Evolutionary conservation across 768 basidiomycete genomes (phyloP), one percentile per base, ranked within the genome.

Genomic region (Rhodotorula babjevae): DNA sequence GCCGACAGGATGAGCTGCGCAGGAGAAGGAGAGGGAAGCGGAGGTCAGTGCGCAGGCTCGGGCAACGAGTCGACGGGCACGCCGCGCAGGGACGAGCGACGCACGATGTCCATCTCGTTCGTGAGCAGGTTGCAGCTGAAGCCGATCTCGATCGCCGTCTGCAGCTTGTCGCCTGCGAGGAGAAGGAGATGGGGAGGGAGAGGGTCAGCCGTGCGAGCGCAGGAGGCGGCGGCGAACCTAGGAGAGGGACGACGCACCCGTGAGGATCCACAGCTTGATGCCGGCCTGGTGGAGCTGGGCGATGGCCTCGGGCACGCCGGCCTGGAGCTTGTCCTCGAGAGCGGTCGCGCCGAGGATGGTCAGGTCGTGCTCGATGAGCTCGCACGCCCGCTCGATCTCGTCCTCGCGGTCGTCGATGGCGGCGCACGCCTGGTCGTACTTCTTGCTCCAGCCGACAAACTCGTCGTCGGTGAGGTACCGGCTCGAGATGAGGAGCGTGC

Each of bases 91-190:
- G 23, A 59, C 36, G 44, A 6, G 5, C 3, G 18, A 61, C 74
- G 29, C 47, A 75, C 74, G 18, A 98, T 83, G 69, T 97, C 94
- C 93, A 95, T 97, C 71, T 90, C 88, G 79, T 84, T 88, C 82
- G 95, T 94, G 71, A 98, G 86, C 27, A 98, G 84, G 80, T 97
- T 98, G 83, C 95, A 96, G 77, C 89, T 90, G 85, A 91, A 98
- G 19, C 91, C 95, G 73, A 99, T 98, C 80, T 97, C 95, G 79
- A 99, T 97, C 23, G 95, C 95, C 1, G 95, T 99, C 81, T 98
- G 94, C 1, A 97, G 84, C 81, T 99, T 99, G 82, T 99, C 95
- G 40, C 94, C 91, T 90, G 55, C 18, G 3, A 6, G 27, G 44
- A 18, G 52, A 3, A 18, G 10, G 49, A 15, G 15, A 57, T 2